Percentiles rank a stretch among this genome's conserved stretches.
Evolutionary conservation across 2,329 filamentous ascomycete species (phyloP).

Genomic region (Nothophoma quercina): DNA sequence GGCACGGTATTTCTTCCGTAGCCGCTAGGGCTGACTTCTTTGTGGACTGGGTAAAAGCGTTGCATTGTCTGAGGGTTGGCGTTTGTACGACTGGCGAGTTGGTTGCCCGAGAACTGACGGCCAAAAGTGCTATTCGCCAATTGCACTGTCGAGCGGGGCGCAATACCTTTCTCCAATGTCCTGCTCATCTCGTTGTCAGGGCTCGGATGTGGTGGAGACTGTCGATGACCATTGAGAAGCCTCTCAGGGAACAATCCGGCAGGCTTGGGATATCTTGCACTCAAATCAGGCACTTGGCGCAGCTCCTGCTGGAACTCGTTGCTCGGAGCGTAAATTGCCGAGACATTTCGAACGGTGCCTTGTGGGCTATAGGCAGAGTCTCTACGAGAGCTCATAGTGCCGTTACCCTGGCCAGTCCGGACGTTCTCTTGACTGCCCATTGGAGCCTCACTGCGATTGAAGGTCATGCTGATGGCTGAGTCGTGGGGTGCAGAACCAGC

Average conservation of each 20-base stretch:
- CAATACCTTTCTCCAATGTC: slow-evolving; percentile 28
- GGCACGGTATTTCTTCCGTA: slow-evolving; percentile 14
- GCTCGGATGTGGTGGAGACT: slow-evolving; percentile 9
- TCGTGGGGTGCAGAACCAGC: slow-evolving; percentile 36
- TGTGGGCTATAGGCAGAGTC: slow-evolving; percentile 26
- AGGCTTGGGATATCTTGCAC: slow-evolving; percentile 21
- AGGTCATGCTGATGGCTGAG: slow-evolving; percentile 38
- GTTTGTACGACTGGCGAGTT: slow-evolving; percentile 31
- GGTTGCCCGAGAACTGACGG: slow-evolving; percentile 37
- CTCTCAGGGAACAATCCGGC: slow-evolving; percentile 24
- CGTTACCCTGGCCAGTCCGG: slow-evolving; percentile 23
- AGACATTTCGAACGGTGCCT: slow-evolving; percentile 16
- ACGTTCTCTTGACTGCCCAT: slow-evolving; percentile 36
- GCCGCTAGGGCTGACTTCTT: slow-evolving; percentile 28
- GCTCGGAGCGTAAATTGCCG: slow-evolving; percentile 19
- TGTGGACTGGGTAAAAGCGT: slow-evolving; percentile 33
- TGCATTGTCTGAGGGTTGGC: slow-evolving; percentile 34
- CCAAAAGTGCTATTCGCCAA: slow-evolving; percentile 18
- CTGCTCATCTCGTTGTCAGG: slow-evolving; percentile 22
- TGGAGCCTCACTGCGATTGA: slow-evolving; percentile 24
- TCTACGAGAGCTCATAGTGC: slow-evolving; percentile 17
- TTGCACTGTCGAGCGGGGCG: slow-evolving; percentile 18
- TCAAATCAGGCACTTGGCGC: slow-evolving; percentile 23
- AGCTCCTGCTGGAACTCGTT: slow-evolving; percentile 25
- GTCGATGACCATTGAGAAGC: slow-evolving; percentile 14